These are phyloP conservation scores for Colletotrichum cuscutae DNA, from an alignment of 2,329 filamentous ascomycete genomes.

Conservation along the genomic window DNA sequence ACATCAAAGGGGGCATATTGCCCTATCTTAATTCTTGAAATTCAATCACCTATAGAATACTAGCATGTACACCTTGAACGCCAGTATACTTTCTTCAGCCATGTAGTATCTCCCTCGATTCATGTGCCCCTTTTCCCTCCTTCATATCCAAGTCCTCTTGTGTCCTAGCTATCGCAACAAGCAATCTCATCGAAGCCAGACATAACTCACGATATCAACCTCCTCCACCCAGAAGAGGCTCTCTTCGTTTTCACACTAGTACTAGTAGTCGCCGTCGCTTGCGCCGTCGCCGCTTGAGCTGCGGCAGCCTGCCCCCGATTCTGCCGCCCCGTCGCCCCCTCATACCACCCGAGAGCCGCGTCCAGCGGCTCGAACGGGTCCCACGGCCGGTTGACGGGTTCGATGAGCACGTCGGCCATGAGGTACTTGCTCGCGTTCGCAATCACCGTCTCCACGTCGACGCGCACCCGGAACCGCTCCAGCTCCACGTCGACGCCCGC, in stretches of 20 bases:
- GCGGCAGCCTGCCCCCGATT: background rate
- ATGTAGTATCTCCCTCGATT: no score
- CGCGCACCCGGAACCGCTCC: background rate
- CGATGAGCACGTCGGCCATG: background rate
- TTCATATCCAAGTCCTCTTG: no score
- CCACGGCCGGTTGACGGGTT: background rate
- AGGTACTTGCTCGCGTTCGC: background rate
- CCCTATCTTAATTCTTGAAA: no score
- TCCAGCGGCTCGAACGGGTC: background rate
- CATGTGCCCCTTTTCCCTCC: no score
- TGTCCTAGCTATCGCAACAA: no score
- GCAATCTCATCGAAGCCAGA: no score
- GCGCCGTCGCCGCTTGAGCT: background rate
- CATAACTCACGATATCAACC: background rate
- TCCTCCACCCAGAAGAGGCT: background rate
- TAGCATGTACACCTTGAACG: no score
- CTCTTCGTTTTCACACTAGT: background rate
- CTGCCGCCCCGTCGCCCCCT: background rate
- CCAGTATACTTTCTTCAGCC: no score
- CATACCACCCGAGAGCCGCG: background rate
- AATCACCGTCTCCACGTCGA: background rate
- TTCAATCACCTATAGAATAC: no score
- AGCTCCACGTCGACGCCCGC: background rate
- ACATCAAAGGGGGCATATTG: no score
- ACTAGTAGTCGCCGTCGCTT: background rate